Evolutionary conservation across 495 filamentous ascomycete genomes (phyloP).

Genomic region (Aspergillus panamensis): DNA sequence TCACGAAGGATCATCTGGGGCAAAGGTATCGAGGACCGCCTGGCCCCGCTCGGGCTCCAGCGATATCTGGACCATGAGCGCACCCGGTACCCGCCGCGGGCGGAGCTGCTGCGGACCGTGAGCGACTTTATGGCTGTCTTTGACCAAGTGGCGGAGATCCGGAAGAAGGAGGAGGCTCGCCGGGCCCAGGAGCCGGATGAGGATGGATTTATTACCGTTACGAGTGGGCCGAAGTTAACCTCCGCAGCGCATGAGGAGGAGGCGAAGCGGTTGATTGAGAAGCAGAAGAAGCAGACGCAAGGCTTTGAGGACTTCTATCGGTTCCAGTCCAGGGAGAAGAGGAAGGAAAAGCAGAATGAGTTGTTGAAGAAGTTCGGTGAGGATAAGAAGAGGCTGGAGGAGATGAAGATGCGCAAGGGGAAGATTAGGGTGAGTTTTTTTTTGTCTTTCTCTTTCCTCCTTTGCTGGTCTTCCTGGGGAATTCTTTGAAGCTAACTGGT

Average conservation of each 20-base stretch:
- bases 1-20: slow-evolving; percentile 57
- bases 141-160: slow-evolving; percentile 60
- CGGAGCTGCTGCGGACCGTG: slow-evolving; percentile 60
- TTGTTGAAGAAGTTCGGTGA: slow-evolving; percentile 55
- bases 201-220: slow-evolving; percentile 93
- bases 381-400: slow-evolving; percentile 51
- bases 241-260: slow-evolving; percentile 72
- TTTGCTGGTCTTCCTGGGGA: slow-evolving; percentile 4
- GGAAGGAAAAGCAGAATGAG: slow-evolving; percentile 74
- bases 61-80: slow-evolving; percentile 61
- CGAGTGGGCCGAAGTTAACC: slow-evolving; percentile 65
- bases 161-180: slow-evolving; percentile 57
- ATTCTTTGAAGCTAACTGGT: slow-evolving; percentile 14
- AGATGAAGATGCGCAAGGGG: slow-evolving; percentile 49
- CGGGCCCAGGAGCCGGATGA: slow-evolving; percentile 77
- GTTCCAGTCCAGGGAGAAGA: slow-evolving; percentile 86
- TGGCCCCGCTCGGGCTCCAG: slow-evolving; percentile 55
- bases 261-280: slow-evolving; percentile 64
- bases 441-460: not conserved
- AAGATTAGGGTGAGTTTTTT: slow-evolving; percentile 44
- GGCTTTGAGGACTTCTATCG: slow-evolving; percentile 82
- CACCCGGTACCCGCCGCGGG: slow-evolving; percentile 64
- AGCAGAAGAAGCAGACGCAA: slow-evolving; percentile 67
- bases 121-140: slow-evolving; percentile 81
- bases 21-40: slow-evolving; percentile 50